Evolutionary conservation across 1,284 basidiomycete species (phyloP).

Genomic region (Rhodotorula sp.): DNA sequence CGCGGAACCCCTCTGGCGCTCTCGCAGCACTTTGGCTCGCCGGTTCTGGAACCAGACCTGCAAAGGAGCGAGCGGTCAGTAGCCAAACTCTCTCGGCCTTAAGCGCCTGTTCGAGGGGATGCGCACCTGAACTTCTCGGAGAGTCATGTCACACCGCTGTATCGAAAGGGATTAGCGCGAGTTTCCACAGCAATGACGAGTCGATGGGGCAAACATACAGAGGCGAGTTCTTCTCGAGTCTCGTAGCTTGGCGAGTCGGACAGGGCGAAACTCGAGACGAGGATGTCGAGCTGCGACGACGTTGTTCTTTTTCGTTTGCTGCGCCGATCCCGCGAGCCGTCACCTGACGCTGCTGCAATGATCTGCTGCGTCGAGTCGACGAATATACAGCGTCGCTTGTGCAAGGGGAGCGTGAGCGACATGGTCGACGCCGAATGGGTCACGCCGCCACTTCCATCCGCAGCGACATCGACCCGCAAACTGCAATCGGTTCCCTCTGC

Average conservation of each 20-base stretch:
- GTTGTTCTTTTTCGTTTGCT: constrained; percentile 46
- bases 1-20: constrained; percentile 1
- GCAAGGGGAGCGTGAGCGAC: neutral
- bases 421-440: neutral
- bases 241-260: constrained; percentile 45
- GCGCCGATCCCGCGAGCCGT: constrained; percentile 3
- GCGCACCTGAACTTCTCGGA: constrained; percentile 43
- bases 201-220: neutral
- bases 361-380: constrained; percentile 20
- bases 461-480: neutral
- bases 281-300: constrained; percentile 39
- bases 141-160: constrained; percentile 42
- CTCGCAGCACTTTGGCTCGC: constrained; percentile 43
- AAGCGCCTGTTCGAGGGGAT: neutral
- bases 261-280: constrained; percentile 40
- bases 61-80: neutral
- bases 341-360: neutral
- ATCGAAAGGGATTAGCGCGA: neutral
- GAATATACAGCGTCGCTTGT: neutral
- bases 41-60: constrained; percentile 48
- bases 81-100: neutral
- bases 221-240: constrained; percentile 39
- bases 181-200: accelerated
- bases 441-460: neutral
- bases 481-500: no score